Conservation (phyloP, 106 monocot species). For the Narthecium ossifragum region DNA sequence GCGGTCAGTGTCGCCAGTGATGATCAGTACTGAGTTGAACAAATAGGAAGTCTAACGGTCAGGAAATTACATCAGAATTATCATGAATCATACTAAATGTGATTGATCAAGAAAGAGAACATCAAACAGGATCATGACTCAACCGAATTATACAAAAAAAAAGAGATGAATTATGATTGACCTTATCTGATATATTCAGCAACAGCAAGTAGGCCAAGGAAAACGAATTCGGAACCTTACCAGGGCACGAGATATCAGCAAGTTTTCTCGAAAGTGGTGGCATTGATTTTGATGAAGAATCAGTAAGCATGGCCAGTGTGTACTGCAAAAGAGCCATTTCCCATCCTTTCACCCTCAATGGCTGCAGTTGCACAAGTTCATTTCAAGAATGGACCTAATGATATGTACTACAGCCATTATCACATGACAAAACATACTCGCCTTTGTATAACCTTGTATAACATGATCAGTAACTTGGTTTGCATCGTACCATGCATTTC, state of each 20-base stretch:
- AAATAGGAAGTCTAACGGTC: not conserved
- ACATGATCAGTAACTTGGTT: slow-evolving; percentile 59
- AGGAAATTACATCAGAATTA: not conserved
- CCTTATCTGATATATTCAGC: too few species aligned
- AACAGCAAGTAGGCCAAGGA: too few species aligned
- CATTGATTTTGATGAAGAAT: slow-evolving; percentile 44
- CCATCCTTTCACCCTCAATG: slow-evolving; percentile 73
- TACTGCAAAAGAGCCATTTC: slow-evolving; percentile 75
- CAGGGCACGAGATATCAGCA: slow-evolving; percentile 71
- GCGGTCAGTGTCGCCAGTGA: slow-evolving; percentile 74
- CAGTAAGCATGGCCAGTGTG: slow-evolving; percentile 59
- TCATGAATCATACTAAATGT: too few species aligned
- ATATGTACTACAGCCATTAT: too few species aligned
- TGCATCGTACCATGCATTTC: slow-evolving; percentile 84
- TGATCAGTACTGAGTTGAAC: slow-evolving; percentile 76
- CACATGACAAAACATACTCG: slow-evolving; percentile 8
- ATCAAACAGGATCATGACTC: too few species aligned
- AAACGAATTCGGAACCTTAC: too few species aligned
- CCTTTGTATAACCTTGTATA: slow-evolving; percentile 86
- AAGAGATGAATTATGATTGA: too few species aligned
- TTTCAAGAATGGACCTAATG: too few species aligned
- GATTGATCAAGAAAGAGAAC: too few species aligned
- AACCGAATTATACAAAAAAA: too few species aligned
- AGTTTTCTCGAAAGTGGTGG: slow-evolving; percentile 42
- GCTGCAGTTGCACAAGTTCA: slow-evolving; percentile 42